Percentiles rank a stretch among this genome's conserved stretches.
Conservation (phyloP, 345 rosid species). For the Eucalyptus sp. region DNA sequence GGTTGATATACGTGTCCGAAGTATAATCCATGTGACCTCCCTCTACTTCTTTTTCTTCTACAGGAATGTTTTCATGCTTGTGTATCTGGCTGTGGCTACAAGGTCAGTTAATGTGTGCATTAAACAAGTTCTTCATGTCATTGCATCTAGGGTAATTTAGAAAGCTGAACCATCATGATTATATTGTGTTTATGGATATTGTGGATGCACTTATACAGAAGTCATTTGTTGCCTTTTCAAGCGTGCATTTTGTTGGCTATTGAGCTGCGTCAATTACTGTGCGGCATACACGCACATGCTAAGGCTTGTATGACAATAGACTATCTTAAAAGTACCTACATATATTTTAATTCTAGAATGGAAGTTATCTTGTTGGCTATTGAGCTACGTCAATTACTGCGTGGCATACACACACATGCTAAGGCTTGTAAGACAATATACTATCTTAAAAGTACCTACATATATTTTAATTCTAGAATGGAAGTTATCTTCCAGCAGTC, state of each 20-base stretch:
- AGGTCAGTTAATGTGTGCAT: conserved; percentile 30
- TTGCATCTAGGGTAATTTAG: background rate
- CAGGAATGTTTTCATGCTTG: conserved; percentile 93
- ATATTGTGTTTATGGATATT: background rate
- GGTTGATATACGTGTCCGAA: background rate
- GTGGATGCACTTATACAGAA: background rate
- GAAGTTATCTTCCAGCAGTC: background rate
- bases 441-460: background rate
- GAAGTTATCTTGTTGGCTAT: background rate
- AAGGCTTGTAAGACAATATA: background rate
- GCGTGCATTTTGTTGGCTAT: background rate
- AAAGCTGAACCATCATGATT: background rate
- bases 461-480: background rate
- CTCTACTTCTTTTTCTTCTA: background rate
- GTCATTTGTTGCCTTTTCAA: background rate
- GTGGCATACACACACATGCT: background rate
- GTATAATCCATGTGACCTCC: background rate
- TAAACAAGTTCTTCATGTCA: background rate
- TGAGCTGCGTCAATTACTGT: background rate
- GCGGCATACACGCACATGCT: background rate
- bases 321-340: background rate
- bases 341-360: background rate
- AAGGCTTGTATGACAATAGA: background rate
- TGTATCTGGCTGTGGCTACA: conserved; percentile 84
- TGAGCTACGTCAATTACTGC: background rate